Percentiles rank a stretch among this genome's conserved stretches.
Evolutionary conservation across 306 rosid genomes (phyloP).

Genomic region (Inga laurina): DNA sequence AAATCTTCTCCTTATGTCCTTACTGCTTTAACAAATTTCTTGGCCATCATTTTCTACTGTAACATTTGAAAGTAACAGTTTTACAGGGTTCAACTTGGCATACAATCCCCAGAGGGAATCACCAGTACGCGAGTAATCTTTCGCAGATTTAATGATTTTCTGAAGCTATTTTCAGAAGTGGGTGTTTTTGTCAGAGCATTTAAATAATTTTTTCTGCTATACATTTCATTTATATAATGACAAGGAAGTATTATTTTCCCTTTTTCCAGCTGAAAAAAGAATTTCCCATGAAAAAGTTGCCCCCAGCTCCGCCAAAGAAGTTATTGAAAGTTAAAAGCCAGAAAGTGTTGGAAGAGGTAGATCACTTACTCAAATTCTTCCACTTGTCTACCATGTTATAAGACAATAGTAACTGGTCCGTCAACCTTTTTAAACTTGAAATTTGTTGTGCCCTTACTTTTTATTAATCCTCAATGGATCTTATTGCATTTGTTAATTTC

Average conservation of each 20-base stretch:
- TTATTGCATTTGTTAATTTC: constrained; percentile 39
- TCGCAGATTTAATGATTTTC: constrained; percentile 81
- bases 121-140: constrained; percentile 62
- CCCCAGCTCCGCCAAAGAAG: constrained; percentile 80
- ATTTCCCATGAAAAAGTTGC: constrained; percentile 65
- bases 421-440: background rate
- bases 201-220: background rate
- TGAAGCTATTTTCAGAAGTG: constrained; percentile 70
- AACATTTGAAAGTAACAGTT: constrained; percentile 55
- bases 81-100: constrained; percentile 83
- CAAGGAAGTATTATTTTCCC: constrained; percentile 19
- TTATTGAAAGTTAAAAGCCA: constrained; percentile 59
- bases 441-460: background rate
- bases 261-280: constrained; percentile 64
- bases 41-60: constrained; percentile 15
- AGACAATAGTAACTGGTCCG: background rate
- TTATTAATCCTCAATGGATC: background rate
- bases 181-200: constrained; percentile 23
- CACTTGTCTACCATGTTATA: constrained; percentile 9
- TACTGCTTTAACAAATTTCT: constrained; percentile 28
- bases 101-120: constrained; percentile 84
- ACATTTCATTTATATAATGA: background rate
- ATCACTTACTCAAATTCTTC: constrained; percentile 27
- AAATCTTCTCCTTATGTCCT: background rate
- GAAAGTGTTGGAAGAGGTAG: constrained; percentile 74